phyloP scores from a whole-genome alignment of 306 rosid genomes.

The Quercus wislizeni region DNA sequence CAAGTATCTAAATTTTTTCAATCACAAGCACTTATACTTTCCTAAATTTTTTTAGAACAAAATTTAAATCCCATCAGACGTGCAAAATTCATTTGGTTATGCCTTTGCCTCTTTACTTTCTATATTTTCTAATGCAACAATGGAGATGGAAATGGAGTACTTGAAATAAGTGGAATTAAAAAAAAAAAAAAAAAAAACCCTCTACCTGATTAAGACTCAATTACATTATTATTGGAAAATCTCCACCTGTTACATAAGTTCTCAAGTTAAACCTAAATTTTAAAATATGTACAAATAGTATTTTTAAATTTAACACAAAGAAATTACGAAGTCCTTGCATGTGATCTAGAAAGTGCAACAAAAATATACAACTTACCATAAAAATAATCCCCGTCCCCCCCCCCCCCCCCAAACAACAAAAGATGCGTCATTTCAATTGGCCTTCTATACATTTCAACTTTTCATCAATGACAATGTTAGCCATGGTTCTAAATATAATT shows the following conservation, averaged over 20 bases:
- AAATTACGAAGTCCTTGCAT: neutral
- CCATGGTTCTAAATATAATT: neutral
- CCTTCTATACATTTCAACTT: neutral
- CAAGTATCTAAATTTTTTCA: too few species aligned
- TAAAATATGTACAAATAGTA: neutral
- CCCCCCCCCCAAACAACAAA: too few species aligned
- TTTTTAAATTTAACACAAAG: neutral
- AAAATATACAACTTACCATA: neutral
- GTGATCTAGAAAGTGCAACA: neutral
- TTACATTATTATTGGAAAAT: too few species aligned
- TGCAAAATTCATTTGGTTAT: too few species aligned
- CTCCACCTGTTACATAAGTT: neutral
- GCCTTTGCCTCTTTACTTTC: too few species aligned
- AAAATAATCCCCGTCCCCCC: too few species aligned
- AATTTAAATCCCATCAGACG: neutral
- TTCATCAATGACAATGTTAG: neutral
- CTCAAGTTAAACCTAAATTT: neutral
- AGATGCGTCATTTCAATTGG: neutral
- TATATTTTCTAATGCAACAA: too few species aligned
- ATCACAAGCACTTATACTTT: too few species aligned
- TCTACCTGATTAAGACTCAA: too few species aligned
- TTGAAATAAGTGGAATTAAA: too few species aligned
- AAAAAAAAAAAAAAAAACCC: too few species aligned
- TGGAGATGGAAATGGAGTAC: too few species aligned
- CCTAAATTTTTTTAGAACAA: neutral